Evolutionary conservation across 768 basidiomycete genomes (phyloP), one percentile per base, ranked within the genome.

Genomic region (Pilatotrama ljubarskyi): DNA sequence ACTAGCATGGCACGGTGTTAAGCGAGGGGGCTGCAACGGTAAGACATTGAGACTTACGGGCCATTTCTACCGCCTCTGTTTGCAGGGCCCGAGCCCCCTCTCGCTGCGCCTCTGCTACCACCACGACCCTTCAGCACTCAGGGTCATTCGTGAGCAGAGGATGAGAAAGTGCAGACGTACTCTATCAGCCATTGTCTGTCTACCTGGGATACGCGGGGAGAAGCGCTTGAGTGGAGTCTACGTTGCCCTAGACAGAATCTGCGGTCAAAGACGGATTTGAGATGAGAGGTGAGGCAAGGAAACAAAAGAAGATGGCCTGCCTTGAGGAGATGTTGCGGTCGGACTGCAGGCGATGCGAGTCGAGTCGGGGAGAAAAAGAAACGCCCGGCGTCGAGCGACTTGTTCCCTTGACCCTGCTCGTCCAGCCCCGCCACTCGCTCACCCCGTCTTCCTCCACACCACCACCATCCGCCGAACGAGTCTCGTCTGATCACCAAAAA

Each of bases 121-220:
- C 84, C 83, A 74, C 88, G 87, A 71, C 77, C 82, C 88, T 91
- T 51, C 64, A 50, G 43, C 58, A 63, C 53, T 54, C 46, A 52
- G 52, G 61, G 61, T 63, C 61, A 63, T 63, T 63, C 54, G 58
- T 20, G 53, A 42, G 43, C 40, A 29, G 49, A 47, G 14, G 44
- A 47, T 10, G 58, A 63, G 55, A 51, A 52, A 29, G 61, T 15
- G 37, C 24, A 35, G 48, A 77, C 82, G 66, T 66, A 88, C 86
- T 72, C 86, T 82, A 76, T 86, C 85, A 74, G 83, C 80, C 84
- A 84, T 84, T 50, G 26, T 51, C 41, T 32, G n/a, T n/a, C 22
- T 24, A 46, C 37, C n/a, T 54, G 37, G 38, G 38, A n/a, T 22
- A 36, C 7, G 46, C 17, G 46, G 25, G 44, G 44, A 46, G 36